Conservation (phyloP, 768 basidiomycete genomes). For the Cystobasidium tubakii region DNA sequence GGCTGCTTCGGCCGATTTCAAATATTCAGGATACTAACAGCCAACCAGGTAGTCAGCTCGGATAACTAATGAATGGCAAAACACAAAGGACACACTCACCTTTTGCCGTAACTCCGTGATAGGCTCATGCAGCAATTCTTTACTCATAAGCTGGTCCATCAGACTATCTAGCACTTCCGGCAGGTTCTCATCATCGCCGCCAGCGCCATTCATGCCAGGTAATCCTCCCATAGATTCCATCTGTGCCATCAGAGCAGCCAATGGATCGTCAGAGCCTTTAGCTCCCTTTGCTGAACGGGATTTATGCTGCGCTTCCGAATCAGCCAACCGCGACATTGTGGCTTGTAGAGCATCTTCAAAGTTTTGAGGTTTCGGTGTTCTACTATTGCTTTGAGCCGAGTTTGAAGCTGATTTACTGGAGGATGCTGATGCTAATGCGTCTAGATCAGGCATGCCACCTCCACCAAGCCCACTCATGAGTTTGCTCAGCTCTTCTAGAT, state of each 20-base stretch:
- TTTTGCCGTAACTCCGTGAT: constrained; percentile 70
- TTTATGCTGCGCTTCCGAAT: constrained; percentile 48
- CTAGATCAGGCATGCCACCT: neutral
- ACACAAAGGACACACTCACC: constrained; percentile 50
- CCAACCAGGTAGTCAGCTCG: neutral
- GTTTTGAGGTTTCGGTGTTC: constrained; percentile 44
- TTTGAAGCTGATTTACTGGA: constrained; percentile 21
- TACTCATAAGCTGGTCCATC: constrained; percentile 74
- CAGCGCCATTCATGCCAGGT: constrained; percentile 46
- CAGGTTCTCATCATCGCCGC: constrained; percentile 50
- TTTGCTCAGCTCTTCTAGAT: constrained; percentile 24
- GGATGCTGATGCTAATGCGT: constrained; percentile 38
- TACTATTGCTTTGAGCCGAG: neutral
- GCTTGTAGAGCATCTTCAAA: constrained; percentile 68
- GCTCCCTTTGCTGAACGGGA: constrained; percentile 5
- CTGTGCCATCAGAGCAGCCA: constrained; percentile 47
- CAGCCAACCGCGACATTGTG: constrained; percentile 68
- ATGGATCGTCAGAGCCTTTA: constrained; percentile 38
- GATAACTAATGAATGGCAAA: neutral
- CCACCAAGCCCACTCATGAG: neutral
- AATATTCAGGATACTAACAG: constrained; percentile 68
- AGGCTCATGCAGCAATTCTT: constrained; percentile 78
- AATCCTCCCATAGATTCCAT: constrained; percentile 40
- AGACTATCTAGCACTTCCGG: constrained; percentile 68
- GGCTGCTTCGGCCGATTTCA: constrained; percentile 52